Conservation (phyloP, 208 protist genomes). For the Wallacemonas sp. region DNA sequence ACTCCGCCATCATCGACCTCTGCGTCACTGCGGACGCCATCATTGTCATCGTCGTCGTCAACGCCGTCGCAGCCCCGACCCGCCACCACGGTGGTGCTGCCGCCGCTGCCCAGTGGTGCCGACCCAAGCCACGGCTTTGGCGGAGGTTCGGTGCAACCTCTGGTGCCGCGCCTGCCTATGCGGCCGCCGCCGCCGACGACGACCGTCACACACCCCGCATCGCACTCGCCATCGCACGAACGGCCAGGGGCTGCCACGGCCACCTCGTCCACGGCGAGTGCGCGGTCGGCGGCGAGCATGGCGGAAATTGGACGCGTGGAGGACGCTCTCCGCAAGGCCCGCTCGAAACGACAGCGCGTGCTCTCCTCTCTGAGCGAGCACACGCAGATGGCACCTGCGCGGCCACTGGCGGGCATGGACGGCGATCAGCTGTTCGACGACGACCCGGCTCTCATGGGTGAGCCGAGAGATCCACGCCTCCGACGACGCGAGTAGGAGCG, state of each 20-base stretch:
- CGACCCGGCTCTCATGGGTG: slow-evolving; percentile 3
- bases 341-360: slow-evolving; percentile 7
- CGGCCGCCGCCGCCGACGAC: slow-evolving; percentile 1
- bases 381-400: background rate
- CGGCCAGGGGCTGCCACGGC: background rate
- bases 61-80: background rate
- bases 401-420: background rate
- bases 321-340: background rate
- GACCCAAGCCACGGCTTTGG: background rate
- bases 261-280: background rate
- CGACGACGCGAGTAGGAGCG: background rate
- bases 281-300: background rate
- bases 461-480: background rate
- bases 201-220: background rate
- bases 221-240: background rate
- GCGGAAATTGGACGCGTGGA: background rate
- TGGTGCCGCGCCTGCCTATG: slow-evolving; percentile 24
- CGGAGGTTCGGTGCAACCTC: slow-evolving; percentile 30
- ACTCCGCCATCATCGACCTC: too few relatives aligned
- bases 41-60: background rate
- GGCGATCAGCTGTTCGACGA: background rate
- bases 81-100: slow-evolving; percentile 2
- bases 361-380: background rate
- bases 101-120: background rate
- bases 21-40: too few relatives aligned